Base-by-base conservation (phyloP, 495 filamentous ascomycete species). In the Hypoxylon intermedium region DNA sequence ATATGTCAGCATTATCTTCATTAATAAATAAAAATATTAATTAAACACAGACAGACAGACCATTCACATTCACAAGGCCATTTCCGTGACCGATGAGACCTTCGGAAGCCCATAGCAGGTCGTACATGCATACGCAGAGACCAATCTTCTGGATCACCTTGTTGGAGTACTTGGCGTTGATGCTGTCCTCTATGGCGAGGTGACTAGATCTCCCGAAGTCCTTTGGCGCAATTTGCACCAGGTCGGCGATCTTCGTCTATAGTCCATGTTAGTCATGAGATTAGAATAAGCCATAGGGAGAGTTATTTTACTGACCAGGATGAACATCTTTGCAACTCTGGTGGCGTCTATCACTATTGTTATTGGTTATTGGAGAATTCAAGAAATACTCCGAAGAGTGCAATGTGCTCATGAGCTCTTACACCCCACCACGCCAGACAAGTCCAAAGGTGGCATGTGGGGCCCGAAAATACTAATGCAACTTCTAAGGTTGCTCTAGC, bases 111-210 rank as follows among this genome's bases (percentile, higher is more conserved):
- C 86, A 86, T 9, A 93, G 72, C 2, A 98, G 77, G 65, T 97
- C 93, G 74, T 89, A 97, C 54, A 98, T 81, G 66, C 88, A 91
- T 54, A 98, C 89, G 68, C 92, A 97, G 2, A 98, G 85, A 7
- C 94, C 94, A 30, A 97, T 83, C 64, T 95, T 92, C 59, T 79
- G 79, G 28, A 83, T 76, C 11, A 75, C 72, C 54, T 73, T 48
- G 78, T 98, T 95, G 47, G 93, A 86, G 74, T 96, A 98, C 76
- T 98, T 98, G 52, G 85, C 82, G 65, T 98, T 96, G 76, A 98
- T 92, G 60, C 89, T 91, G 72, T 98, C 92, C 74, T 97, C 90
- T 56, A 98, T 87, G 1, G 90, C 90, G 28, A 88, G 82, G 5
- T 79, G 77, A 65, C 89, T 92, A 42, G 85, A 81, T 66, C 92